A percentile compares a stretch with the other conserved stretches of the same genome.
phyloP scores from a whole-genome alignment of 106 monocot species.

The Allium sativum region DNA sequence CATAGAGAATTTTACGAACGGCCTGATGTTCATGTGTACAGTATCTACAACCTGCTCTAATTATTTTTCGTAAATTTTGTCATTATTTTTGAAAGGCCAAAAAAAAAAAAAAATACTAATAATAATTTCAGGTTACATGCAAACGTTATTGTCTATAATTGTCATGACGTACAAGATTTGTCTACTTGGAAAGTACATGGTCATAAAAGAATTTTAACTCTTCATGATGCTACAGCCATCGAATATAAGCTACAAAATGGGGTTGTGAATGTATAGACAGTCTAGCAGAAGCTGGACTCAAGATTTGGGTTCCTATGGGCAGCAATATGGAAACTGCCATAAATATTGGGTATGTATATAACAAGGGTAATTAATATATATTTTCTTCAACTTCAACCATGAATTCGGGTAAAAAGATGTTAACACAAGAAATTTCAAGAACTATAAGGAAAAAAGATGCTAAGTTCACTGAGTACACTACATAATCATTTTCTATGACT shows the following conservation, averaged over 20 bases:
- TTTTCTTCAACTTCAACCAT: neutral
- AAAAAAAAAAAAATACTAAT: no score
- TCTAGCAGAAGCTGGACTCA: constrained; percentile 87
- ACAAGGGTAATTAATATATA: neutral
- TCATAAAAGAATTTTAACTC: constrained; percentile 61
- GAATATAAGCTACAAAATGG: constrained; percentile 96
- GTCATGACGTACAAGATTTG: no score
- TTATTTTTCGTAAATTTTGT: no score
- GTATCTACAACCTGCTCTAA: no score
- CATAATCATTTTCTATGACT: constrained; percentile 61
- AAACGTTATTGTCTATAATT: no score
- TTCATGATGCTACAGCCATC: constrained; percentile 91
- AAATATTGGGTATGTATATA: constrained; percentile 74
- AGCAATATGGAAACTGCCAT: constrained; percentile 99
- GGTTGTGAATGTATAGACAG: constrained; percentile 97
- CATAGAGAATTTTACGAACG: no score
- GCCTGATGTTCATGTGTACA: no score
- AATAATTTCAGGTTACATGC: no score
- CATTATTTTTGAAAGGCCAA: no score
- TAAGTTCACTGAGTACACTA: constrained; percentile 14
- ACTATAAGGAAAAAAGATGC: constrained; percentile 36
- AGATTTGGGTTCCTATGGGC: constrained; percentile 91
- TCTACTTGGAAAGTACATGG: no score
- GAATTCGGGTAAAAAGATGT: neutral
- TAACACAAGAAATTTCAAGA: constrained; percentile 16